Evolutionary conservation across 441 rosid genomes (phyloP).

Genomic region (Euphorbia celastroides): DNA sequence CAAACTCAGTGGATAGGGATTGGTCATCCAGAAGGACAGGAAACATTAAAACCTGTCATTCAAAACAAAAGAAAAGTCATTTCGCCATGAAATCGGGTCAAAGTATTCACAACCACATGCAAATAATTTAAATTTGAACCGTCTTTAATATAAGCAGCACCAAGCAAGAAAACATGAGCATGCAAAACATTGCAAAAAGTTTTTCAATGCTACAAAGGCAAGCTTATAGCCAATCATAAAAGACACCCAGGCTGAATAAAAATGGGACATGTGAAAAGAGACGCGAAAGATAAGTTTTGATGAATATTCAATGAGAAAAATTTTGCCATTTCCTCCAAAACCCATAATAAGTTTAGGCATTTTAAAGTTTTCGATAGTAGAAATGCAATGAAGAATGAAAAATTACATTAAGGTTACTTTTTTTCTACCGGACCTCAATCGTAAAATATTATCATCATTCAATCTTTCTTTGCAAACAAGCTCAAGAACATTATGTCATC

Average conservation of each 20-base stretch:
- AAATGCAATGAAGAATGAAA: neutral
- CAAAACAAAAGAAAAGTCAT: conserved; percentile 15
- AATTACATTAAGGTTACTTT: neutral
- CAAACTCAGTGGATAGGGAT: conserved; percentile 76
- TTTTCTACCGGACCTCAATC: neutral
- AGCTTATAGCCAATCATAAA: neutral
- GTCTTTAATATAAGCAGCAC: neutral
- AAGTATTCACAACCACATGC: neutral
- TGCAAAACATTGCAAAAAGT: neutral
- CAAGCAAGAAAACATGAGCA: neutral
- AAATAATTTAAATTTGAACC: neutral
- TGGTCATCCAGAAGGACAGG: conserved; percentile 83
- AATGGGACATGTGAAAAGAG: neutral
- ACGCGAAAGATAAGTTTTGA: neutral
- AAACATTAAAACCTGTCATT: conserved; percentile 86
- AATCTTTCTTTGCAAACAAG: neutral
- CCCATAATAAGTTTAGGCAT: neutral
- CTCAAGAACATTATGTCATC: too few relatives aligned
- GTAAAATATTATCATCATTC: neutral
- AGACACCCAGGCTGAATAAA: neutral
- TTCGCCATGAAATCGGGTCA: neutral
- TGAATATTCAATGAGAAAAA: neutral
- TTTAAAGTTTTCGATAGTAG: neutral
- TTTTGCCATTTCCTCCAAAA: neutral
- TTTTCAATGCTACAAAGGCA: neutral